Base-by-base conservation (phyloP, 2,329 filamentous ascomycete species). In the Mycosphaerelloides madeirae region DNA sequence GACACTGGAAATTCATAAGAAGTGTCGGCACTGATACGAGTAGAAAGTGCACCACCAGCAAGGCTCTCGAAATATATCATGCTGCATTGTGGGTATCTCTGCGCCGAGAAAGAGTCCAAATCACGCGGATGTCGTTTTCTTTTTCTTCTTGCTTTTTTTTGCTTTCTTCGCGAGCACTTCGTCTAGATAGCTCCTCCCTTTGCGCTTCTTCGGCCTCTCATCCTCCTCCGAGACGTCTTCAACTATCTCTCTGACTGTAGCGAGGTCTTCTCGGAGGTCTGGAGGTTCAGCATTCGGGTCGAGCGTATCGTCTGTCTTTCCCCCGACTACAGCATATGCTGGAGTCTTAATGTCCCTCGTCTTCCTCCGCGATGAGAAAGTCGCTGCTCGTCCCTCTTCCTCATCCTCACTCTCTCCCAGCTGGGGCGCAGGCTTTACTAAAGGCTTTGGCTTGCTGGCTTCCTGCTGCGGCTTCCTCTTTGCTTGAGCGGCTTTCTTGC, bases 131-230 rank as follows among this genome's bases (percentile, higher is more conserved):
- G 31, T 49, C 13, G 15, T 28, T 32, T 59, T 65, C 58, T 68
- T 69, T 58, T 67, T 68, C 60, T 68, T 71, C 54, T 71, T 73
- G 55, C 72, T 73, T 63, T 77, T 79, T 53, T 70, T 74, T 8
- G 69, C 68, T 25, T 69, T 68, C 45, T 70, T 63, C 2, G 65
- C 66, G 3, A 75, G 58, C 13, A 80, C 59, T 51, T 80, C 74
- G 56, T 81, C 78, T 25, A 80, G 62, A 55, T 75, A 80, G 40
- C 46, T 52, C 38, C 60, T 65, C 8, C 38, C 46, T 37, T 41
- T 50, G 43, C 40, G 53, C 50, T 50, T 51, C 40, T 43, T 46
- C 28, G 43, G 40, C 29, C 31, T 42, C 20, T 38, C 50, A 40
- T 16, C 54, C 43, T 38, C 52, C 36, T 16, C 41, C 15, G 22